Percentiles rank a stretch among this genome's conserved stretches.
Conservation (phyloP, 768 basidiomycete species). For the Psilocybe sp. region DNA sequence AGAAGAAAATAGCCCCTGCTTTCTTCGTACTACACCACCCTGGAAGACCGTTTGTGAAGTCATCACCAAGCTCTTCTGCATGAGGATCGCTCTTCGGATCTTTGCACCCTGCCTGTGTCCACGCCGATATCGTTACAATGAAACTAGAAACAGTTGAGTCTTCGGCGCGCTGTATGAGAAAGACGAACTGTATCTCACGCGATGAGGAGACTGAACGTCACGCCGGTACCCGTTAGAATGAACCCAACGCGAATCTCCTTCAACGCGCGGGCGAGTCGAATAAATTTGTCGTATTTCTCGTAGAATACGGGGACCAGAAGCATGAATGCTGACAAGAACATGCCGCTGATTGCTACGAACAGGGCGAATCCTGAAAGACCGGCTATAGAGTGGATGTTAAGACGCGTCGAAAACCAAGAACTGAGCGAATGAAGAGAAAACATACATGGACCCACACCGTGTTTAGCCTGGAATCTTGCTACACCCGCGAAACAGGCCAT, state of each 20-base stretch:
- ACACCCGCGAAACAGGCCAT: slow-evolving; percentile 91
- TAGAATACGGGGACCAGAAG: slow-evolving; percentile 76
- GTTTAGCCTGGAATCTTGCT: slow-evolving; percentile 85
- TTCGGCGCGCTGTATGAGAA: neutral
- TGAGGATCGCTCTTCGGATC: slow-evolving; percentile 79
- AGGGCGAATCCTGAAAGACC: slow-evolving; percentile 85
- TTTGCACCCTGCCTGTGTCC: slow-evolving; percentile 90
- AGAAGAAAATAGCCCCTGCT: slow-evolving; percentile 86
- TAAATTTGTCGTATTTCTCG: slow-evolving; percentile 83
- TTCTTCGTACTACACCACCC: slow-evolving; percentile 94
- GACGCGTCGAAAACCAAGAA: slow-evolving; percentile 2
- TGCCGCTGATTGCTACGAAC: slow-evolving; percentile 71
- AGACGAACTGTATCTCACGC: slow-evolving; percentile 51
- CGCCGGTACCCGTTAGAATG: slow-evolving; percentile 75
- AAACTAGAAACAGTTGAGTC: slow-evolving; percentile 41
- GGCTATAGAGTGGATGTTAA: slow-evolving; percentile 43
- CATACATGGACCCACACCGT: slow-evolving; percentile 83
- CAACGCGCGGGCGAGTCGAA: slow-evolving; percentile 74
- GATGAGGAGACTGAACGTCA: slow-evolving; percentile 65
- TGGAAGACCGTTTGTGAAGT: slow-evolving; percentile 63
- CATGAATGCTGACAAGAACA: slow-evolving; percentile 73
- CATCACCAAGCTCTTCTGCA: slow-evolving; percentile 55
- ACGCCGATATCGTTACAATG: slow-evolving; percentile 77
- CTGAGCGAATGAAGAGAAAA: slow-evolving; percentile 14
- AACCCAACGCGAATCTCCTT: slow-evolving; percentile 82